Base-by-base conservation (phyloP, 1,284 basidiomycete genomes). In the Cutaneotrichosporon mucoides region DNA sequence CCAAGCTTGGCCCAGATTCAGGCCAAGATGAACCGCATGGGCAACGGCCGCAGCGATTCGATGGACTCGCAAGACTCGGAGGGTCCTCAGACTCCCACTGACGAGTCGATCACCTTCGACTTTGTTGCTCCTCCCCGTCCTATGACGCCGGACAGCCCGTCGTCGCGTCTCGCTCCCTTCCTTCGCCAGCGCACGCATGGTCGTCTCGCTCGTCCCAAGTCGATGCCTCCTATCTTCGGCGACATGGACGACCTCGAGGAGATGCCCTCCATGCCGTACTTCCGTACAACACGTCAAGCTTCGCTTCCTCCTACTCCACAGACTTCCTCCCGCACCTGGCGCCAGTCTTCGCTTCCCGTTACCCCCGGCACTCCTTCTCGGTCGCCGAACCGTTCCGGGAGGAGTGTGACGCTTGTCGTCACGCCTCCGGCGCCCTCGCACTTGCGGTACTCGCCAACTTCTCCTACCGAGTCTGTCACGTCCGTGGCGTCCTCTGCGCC, bases 1-100 rank as follows among this genome's bases (percentile, higher is more conserved):
- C 75, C 75, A 2, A 69, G 67, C 45, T 65, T 76, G 5, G 70
- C 69, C 42, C 69, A 76, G 68, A 75, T 76, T 42, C 72, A 76
- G 56, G 71, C 71, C 34, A 70, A 71, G 66, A 67, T 76, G 61
- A 51, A 55, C 53, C 49, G 51, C 41, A 41, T 35, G 11, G n/a
- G 47, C 37, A 54, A 59, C 15, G 24, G 40, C 3, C 60, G 64
- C 43, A 58, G 56, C 56, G 57, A 65, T 49, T 62, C 60, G 40
- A 42, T 62, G n/a, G 59, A 63, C 53, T 63, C 66, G 34, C 50
- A 67, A 9, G 72, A 73, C 44, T 70, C 70, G 5, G 60, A 73
- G 40, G 74, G 72, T n/a, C 60, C 72, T 1, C 59, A 70, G 37
- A 75, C 74, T 10, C 73, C 74, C 2, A 70, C 68, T 16, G 71